Evolutionary conservation across 352 stramenopile genomes (phyloP), one percentile per base, ranked within the genome.

Genomic region (Globisporangium paroecandrum): DNA sequence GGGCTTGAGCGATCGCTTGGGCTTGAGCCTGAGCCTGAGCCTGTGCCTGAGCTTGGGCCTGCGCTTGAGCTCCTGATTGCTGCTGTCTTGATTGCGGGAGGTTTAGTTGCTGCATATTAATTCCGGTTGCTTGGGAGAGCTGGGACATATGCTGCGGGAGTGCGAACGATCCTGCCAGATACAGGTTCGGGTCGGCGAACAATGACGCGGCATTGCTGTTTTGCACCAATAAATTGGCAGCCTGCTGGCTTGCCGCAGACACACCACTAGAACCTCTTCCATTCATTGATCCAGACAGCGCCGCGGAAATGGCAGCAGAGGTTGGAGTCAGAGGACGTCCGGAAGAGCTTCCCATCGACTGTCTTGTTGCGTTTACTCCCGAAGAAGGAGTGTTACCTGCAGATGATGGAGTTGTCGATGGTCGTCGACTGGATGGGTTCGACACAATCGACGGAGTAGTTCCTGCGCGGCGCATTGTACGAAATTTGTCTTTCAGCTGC

Each of bases 401-500:
- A 12, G 66, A 55, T 0, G 66, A 61, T 15, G 79, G 69, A 24
- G 68, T 71, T 2, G 51, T 63, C 0, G 77, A 81, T 10, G 81
- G 63, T 27, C 83, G 73, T 0, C 82, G 78, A 72, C 70, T 91
- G 3, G 75, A 76, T 6, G 79, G 69, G 24, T 79, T 85, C 18
- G 76, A 72, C 13, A 83, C 59, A 5, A 88, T 59, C 0, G 79
- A 77, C 0, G 76, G 77, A 2, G 71, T 83, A 0, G 78, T 64
- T 22, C 86, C 82, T 6, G 84, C 85, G 29, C 86, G 68, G n/a
- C 82, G 69, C 84, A 94, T 90, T 0, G 86, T 94, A 6, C 86
- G 82, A 55, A 89, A 94, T 64, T 94, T 94, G 71, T 94, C 86
- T 68, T 94, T 94, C 18, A 94, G 76, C 64, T 94, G 86, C 32